Evolutionary conservation across 2,329 filamentous ascomycete genomes (phyloP).

Genomic region (Penicillium glabrum): DNA sequence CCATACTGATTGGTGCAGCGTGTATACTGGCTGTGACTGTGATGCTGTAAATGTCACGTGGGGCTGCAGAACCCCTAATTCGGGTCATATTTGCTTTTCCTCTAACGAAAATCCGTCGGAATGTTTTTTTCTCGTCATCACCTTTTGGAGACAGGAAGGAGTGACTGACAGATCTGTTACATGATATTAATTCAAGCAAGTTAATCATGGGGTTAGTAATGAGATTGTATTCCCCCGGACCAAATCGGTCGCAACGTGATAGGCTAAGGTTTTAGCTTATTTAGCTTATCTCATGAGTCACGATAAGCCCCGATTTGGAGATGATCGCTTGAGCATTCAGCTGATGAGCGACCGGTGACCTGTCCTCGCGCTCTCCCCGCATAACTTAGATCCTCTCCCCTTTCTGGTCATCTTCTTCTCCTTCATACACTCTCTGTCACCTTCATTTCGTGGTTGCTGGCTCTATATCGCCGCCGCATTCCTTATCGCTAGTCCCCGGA

Average conservation of each 20-base stretch:
- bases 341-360: constrained; percentile 11
- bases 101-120: not conserved
- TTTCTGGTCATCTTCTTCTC: not conserved
- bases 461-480: not conserved
- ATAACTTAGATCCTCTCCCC: not conserved
- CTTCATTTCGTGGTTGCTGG: not conserved
- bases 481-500: constrained; percentile 2
- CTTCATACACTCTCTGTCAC: not conserved
- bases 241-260: constrained; percentile 3
- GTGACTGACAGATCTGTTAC: not conserved
- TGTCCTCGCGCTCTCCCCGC: not conserved
- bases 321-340: constrained; percentile 3
- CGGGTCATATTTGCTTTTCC: not conserved
- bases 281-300: constrained; percentile 16
- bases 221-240: not conserved
- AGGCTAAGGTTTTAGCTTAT: constrained; percentile 8
- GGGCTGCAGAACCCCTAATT: not conserved
- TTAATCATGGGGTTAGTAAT: not conserved
- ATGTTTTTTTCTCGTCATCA: not conserved
- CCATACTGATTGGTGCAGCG: constrained; percentile 19
- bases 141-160: not conserved
- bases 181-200: not conserved
- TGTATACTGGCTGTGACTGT: constrained; percentile 24
- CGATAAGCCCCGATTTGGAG: constrained; percentile 9
- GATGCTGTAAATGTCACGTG: constrained; percentile 17